Evolutionary conservation across 148 eudicot genomes (phyloP).

Genomic region (Persicaria tinctoria): DNA sequence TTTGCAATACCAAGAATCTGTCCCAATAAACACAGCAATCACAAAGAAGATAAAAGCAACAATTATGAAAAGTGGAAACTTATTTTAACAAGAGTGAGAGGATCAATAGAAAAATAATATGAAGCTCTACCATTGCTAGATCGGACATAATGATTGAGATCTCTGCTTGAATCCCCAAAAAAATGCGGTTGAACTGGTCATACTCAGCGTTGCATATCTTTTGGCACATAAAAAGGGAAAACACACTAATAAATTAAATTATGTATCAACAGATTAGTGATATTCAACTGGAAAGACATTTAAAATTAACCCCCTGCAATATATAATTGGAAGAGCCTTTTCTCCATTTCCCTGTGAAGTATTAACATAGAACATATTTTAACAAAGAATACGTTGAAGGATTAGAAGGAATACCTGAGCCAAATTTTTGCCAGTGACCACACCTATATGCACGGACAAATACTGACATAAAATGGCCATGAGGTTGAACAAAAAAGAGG

Average conservation of each 20-base stretch:
- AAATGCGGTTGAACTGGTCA: slow-evolving; percentile 50
- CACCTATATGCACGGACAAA: slow-evolving; percentile 59
- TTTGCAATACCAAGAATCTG: slow-evolving; percentile 91
- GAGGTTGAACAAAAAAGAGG: slow-evolving; percentile 46
- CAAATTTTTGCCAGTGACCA: slow-evolving; percentile 69
- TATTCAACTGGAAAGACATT: neutral
- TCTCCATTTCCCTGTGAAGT: too few relatives aligned
- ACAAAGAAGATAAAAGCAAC: slow-evolving; percentile 4
- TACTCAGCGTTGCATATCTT: slow-evolving; percentile 82
- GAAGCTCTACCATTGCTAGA: slow-evolving; percentile 64
- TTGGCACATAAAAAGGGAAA: slow-evolving; percentile 18
- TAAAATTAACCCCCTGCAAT: too few relatives aligned
- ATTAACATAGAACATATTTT: too few relatives aligned
- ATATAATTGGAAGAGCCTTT: too few relatives aligned
- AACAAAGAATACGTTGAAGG: too few relatives aligned
- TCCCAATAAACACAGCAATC: slow-evolving; percentile 16
- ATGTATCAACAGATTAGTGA: neutral
- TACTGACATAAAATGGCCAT: slow-evolving; percentile 74
- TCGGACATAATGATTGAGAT: slow-evolving; percentile 64
- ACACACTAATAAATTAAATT: neutral
- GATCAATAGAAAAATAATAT: neutral
- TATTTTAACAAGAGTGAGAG: neutral
- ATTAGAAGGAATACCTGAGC: slow-evolving; percentile 51
- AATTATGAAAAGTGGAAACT: slow-evolving; percentile 6
- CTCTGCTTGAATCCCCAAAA: slow-evolving; percentile 74